Evolutionary conservation across 106 monocot genomes (phyloP).

Genomic region (Xerophyta viscosa): DNA sequence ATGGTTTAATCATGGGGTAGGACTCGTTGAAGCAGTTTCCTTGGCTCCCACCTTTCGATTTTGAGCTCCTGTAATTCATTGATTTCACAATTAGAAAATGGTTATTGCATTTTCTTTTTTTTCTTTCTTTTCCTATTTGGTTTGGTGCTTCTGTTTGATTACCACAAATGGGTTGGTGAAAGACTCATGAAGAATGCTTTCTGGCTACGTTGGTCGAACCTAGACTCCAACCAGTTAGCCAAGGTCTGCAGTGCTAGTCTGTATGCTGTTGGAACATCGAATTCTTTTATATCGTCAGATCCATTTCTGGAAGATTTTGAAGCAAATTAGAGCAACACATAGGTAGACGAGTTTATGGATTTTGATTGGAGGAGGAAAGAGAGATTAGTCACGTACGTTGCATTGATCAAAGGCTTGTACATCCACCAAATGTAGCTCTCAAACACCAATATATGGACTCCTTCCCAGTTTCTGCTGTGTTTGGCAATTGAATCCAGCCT

Average conservation of each 20-base stretch:
- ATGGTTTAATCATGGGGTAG: constrained; percentile 5
- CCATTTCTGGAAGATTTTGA: constrained; percentile 9
- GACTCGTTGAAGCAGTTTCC: constrained; percentile 32
- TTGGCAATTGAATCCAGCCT: constrained; percentile 24
- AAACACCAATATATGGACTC: constrained; percentile 28
- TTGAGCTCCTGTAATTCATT: constrained; percentile 28
- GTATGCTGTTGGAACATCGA: constrained; percentile 18
- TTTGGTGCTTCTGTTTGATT: neutral
- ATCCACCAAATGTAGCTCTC: constrained; percentile 49
- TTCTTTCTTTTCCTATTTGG: no score
- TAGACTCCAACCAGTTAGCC: constrained; percentile 24
- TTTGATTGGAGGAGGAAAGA: no score
- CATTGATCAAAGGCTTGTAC: constrained; percentile 31
- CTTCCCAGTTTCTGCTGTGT: constrained; percentile 25
- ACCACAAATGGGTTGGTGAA: constrained; percentile 39
- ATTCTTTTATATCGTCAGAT: constrained; percentile 12
- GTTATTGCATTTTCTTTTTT: no score
- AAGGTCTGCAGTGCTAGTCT: constrained; percentile 21
- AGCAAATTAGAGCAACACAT: neutral
- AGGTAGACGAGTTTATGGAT: no score
- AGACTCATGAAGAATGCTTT: constrained; percentile 37
- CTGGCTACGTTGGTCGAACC: constrained; percentile 20
- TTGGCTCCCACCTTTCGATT: constrained; percentile 24
- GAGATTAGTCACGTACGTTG: constrained; percentile 17
- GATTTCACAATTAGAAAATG: no score